A percentile compares a stretch with the other conserved stretches of the same genome.
Conservation (phyloP, 164 flowering plant species). For the Stephania cephalantha region DNA sequence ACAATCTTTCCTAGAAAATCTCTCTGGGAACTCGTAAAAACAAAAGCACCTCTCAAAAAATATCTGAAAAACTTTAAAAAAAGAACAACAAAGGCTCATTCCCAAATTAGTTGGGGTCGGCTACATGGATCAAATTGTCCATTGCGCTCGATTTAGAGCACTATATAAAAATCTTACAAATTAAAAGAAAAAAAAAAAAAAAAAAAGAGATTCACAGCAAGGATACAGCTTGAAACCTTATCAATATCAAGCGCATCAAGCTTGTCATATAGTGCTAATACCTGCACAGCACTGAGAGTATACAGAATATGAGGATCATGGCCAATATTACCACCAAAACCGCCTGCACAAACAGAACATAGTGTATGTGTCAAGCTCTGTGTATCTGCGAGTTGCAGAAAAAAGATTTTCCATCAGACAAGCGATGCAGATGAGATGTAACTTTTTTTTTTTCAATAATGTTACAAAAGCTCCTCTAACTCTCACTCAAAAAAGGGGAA, state of each 20-base stretch:
- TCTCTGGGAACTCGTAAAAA: neutral
- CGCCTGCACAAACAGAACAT: conserved; percentile 45
- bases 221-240: conserved; percentile 76
- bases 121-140: too few species aligned
- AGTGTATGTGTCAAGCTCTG: neutral
- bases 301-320: conserved; percentile 83
- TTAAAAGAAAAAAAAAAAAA: too few species aligned
- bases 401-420: neutral
- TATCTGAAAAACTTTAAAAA: neutral
- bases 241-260: conserved; percentile 67
- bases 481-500: neutral
- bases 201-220: conserved; percentile 13
- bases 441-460: neutral
- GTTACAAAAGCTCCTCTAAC: too few species aligned
- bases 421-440: neutral
- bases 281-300: conserved; percentile 85
- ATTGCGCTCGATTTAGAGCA: too few species aligned
- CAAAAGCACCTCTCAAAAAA: neutral
- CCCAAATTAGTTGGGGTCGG: too few species aligned
- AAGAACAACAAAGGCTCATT: neutral
- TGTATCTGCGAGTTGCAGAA: neutral
- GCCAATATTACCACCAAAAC: conserved; percentile 85
- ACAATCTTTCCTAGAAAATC: neutral
- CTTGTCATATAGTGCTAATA: conserved; percentile 75
- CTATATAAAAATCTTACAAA: too few species aligned